These are phyloP conservation scores for Cornus florida DNA, from an alignment of 148 eudicot species.

Conservation along the genomic window DNA sequence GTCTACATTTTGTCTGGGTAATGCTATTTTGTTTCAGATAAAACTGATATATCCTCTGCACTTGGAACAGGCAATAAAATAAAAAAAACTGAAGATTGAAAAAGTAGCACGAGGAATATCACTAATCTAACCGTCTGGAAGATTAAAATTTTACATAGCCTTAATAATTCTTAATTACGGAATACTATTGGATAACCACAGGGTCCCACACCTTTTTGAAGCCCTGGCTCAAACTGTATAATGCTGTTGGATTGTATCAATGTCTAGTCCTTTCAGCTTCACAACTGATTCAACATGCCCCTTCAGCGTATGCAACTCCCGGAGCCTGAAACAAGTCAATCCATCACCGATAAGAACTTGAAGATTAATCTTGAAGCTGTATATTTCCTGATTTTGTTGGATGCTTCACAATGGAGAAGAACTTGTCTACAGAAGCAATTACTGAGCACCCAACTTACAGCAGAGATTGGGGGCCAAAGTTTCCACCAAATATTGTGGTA, in stretches of 20 bases:
- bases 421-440: no score
- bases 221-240: not conserved
- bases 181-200: not conserved
- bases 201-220: not conserved
- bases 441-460: not conserved
- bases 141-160: no score
- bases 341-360: not conserved
- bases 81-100: no score
- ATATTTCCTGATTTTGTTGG: no score
- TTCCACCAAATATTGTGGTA: not conserved
- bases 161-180: not conserved
- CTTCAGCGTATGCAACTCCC: not conserved
- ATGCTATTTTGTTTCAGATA: no score
- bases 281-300: slow-evolving; percentile 4
- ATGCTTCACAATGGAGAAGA: no score
- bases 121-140: no score
- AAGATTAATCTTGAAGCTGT: no score
- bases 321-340: not conserved
- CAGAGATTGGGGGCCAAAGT: not conserved
- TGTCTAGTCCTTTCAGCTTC: slow-evolving; percentile 4
- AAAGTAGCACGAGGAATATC: no score
- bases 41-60: not conserved
- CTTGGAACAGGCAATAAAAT: not conserved
- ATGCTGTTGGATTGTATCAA: slow-evolving; percentile 2
- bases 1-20: no score